phyloP scores from a whole-genome alignment of 306 rosid genomes.

The Trichosanthes cucumerina region DNA sequence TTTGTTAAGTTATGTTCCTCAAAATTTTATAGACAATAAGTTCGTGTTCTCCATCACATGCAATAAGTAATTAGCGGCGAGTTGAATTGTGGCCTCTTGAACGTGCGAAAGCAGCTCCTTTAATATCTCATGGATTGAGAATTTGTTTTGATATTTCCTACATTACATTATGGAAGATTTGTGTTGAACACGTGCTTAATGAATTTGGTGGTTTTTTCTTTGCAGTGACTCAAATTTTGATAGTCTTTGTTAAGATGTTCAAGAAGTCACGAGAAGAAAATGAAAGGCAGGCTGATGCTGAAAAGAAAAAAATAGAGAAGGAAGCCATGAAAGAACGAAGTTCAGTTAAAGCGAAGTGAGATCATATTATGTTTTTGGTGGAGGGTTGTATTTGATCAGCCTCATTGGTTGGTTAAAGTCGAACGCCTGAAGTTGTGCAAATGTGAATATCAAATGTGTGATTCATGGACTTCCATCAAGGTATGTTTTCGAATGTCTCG shows the following conservation, averaged over 20 bases:
- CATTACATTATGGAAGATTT: neutral
- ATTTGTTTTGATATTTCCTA: neutral
- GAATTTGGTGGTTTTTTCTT: slow-evolving; percentile 5
- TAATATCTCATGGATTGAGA: neutral
- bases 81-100: neutral
- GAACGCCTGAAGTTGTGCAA: neutral
- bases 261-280: slow-evolving; percentile 93
- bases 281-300: slow-evolving; percentile 74
- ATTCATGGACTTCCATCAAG: neutral
- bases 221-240: slow-evolving; percentile 88
- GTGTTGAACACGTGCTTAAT: neutral
- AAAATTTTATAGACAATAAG: neutral
- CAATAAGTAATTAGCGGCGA: neutral
- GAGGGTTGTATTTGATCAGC: neutral
- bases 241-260: slow-evolving; percentile 74
- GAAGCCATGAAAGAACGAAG: slow-evolving; percentile 82
- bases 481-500: neutral
- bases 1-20: neutral
- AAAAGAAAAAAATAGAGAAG: slow-evolving; percentile 76
- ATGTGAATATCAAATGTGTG: neutral
- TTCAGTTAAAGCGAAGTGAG: slow-evolving; percentile 20
- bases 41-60: neutral
- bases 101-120: neutral
- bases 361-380: neutral
- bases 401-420: neutral